Percentiles rank a stretch among this genome's conserved stretches.
phyloP scores from a whole-genome alignment of 345 rosid genomes.

The Populus simonii region DNA sequence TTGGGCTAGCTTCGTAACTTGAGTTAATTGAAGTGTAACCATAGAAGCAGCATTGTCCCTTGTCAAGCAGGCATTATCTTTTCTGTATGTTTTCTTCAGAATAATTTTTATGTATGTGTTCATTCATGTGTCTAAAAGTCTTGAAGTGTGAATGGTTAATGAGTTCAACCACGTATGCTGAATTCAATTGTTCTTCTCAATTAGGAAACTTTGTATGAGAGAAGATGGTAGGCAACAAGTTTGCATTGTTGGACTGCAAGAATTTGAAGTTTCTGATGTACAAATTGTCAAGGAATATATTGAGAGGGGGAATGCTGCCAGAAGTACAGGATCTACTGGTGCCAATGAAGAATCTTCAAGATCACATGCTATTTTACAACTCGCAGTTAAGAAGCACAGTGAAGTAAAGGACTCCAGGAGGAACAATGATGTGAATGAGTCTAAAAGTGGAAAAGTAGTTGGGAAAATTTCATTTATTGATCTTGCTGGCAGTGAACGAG shows the following conservation, averaged over 20 bases:
- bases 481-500: conserved; percentile 99
- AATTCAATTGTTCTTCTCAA: conserved; percentile 15
- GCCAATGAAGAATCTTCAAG: conserved; percentile 99
- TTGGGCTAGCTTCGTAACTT: background rate
- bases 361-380: conserved; percentile 98
- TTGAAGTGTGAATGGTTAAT: conserved; percentile 1
- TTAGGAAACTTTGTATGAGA: conserved; percentile 96
- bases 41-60: background rate
- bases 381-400: conserved; percentile 77
- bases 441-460: conserved; percentile 68
- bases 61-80: background rate
- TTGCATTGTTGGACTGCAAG: conserved; percentile 97
- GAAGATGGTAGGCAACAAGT: conserved; percentile 99
- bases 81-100: background rate
- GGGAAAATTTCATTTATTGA: conserved; percentile 98
- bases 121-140: background rate
- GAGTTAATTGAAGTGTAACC: background rate
- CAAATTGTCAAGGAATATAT: conserved; percentile 92
- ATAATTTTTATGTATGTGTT: background rate
- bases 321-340: conserved; percentile 97
- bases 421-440: conserved; percentile 70
- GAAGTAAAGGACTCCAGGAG: conserved; percentile 83
- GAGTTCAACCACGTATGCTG: background rate
- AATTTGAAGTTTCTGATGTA: conserved; percentile 89
- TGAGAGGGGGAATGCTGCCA: conserved; percentile 87